Conservation (phyloP, 2,329 filamentous ascomycete species). For the Penicillium hordei region DNA sequence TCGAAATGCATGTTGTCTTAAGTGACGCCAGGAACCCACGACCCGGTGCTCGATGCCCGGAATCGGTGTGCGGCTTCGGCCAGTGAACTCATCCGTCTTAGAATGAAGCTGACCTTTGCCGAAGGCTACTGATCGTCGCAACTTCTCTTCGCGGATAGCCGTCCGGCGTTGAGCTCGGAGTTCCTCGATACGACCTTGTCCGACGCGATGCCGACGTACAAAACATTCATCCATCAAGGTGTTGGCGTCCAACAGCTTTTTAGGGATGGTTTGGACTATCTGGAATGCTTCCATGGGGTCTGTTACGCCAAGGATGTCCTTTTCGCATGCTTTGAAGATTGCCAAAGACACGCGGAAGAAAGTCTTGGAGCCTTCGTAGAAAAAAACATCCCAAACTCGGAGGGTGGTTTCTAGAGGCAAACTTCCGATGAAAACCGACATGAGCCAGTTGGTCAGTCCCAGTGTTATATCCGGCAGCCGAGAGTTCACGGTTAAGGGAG, state of each 20-base stretch:
- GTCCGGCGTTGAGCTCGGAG: constrained; percentile 68
- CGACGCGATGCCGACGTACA: constrained; percentile 74
- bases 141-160: constrained; percentile 43
- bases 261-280: constrained; percentile 82
- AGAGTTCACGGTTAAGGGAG: constrained; percentile 42
- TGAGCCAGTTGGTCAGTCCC: constrained; percentile 95
- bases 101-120: constrained; percentile 36
- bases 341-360: constrained; percentile 88
- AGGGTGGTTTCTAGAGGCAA: constrained; percentile 88
- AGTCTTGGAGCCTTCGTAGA: constrained; percentile 92
- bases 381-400: constrained; percentile 92
- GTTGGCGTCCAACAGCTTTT: constrained; percentile 79
- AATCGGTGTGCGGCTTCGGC: constrained; percentile 28
- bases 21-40: constrained; percentile 36
- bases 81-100: constrained; percentile 36
- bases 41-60: constrained; percentile 35
- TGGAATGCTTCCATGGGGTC: constrained; percentile 97
- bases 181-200: constrained; percentile 77
- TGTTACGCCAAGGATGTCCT: constrained; percentile 72
- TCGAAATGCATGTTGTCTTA: constrained; percentile 37
- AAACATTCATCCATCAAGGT: constrained; percentile 79
- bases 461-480: constrained; percentile 85
- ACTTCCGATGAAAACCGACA: constrained; percentile 93
- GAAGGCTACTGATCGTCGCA: constrained; percentile 39
- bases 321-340: constrained; percentile 85